These are phyloP conservation scores for Triglochin maritima DNA, from an alignment of 106 monocot genomes.

Conservation along the genomic window DNA sequence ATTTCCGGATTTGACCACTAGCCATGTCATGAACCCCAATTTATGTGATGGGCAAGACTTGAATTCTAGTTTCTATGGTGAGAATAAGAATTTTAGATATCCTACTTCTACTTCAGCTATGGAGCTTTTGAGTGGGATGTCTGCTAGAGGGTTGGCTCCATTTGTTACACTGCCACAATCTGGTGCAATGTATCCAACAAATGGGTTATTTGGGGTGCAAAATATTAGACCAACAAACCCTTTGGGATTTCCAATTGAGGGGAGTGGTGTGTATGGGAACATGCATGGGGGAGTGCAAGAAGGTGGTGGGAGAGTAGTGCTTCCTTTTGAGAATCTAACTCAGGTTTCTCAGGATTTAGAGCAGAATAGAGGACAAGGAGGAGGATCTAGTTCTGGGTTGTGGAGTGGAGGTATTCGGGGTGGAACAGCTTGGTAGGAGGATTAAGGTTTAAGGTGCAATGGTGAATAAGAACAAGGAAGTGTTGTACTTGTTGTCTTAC, in stretches of 20 bases:
- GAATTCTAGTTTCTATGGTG: background rate
- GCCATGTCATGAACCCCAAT: background rate
- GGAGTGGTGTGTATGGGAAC: background rate
- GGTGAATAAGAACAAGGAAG: no score
- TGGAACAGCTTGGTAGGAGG: background rate
- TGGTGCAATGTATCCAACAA: background rate
- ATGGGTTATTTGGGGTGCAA: background rate
- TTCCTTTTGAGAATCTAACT: constrained; percentile 1
- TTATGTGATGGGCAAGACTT: background rate
- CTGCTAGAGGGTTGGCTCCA: background rate
- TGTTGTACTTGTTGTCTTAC: no score
- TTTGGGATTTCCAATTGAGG: background rate
- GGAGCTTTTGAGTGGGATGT: no score
- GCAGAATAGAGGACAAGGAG: background rate
- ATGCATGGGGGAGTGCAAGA: background rate
- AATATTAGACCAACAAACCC: background rate
- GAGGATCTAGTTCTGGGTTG: background rate
- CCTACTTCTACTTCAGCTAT: background rate
- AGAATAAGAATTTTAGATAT: background rate
- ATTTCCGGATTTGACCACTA: background rate
- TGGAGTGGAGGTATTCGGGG: background rate
- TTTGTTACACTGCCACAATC: background rate
- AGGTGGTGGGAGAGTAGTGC: background rate
- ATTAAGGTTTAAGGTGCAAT: background rate
- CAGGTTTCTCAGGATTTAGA: background rate